These are phyloP conservation scores for Closterium sp. DNA, from an alignment of 139 green algal genomes.

Conservation along the genomic window DNA sequence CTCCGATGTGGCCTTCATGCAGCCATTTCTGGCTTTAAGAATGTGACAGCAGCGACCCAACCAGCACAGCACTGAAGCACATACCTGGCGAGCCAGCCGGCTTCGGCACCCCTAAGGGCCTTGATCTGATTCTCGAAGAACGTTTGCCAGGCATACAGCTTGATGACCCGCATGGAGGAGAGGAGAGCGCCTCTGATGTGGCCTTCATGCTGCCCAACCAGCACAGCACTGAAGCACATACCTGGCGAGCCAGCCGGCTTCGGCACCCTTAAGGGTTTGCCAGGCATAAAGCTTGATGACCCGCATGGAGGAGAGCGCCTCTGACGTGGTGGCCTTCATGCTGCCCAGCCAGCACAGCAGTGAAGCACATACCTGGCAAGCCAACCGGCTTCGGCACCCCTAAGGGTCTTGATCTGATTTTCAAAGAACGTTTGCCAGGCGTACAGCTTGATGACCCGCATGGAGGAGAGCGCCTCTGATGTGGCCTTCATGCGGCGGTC, in stretches of 20 bases:
- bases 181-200: constrained; percentile 30
- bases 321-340: constrained; percentile 36
- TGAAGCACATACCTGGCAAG: not conserved
- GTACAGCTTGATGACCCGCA: constrained; percentile 43
- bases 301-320: constrained; percentile 21
- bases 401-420: not conserved
- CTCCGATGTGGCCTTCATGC: constrained; percentile 42
- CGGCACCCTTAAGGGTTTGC: not conserved
- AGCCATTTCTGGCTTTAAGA: constrained; percentile 11
- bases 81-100: not conserved
- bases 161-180: constrained; percentile 42
- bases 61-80: too few relatives aligned
- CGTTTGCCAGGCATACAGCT: constrained; percentile 14
- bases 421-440: not conserved
- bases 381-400: not conserved
- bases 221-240: too few relatives aligned
- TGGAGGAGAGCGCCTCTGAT: constrained; percentile 8
- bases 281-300: constrained; percentile 39
- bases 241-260: not conserved
- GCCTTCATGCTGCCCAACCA: constrained; percentile 44
- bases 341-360: too few relatives aligned
- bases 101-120: not conserved
- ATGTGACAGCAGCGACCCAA: too few relatives aligned
- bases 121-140: not conserved
- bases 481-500: constrained; percentile 42